A percentile compares a stretch with the other conserved stretches of the same genome.
Evolutionary conservation across 2,329 filamentous ascomycete species (phyloP).

Genomic region (Pseudogymnoascus sp.): DNA sequence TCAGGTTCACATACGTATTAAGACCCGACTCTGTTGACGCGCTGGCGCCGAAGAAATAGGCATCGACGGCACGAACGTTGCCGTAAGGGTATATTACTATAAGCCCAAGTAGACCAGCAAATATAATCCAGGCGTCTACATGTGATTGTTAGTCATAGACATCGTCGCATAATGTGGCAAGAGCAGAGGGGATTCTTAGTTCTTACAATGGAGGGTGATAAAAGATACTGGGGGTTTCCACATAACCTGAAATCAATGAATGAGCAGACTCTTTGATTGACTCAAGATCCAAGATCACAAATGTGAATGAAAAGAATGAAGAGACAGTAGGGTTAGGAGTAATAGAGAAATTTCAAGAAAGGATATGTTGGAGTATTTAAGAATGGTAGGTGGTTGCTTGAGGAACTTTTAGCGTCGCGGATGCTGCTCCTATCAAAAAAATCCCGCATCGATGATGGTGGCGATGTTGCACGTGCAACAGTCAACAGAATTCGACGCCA

Average conservation of each 20-base stretch:
- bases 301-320: not conserved
- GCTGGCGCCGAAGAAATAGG: slow-evolving; percentile 42
- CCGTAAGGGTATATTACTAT: slow-evolving; percentile 31
- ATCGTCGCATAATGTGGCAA: not conserved
- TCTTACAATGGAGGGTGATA: not conserved
- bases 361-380: too few relatives aligned
- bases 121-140: slow-evolving; percentile 34
- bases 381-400: not conserved
- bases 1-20: slow-evolving; percentile 34
- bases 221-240: not conserved
- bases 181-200: not conserved
- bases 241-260: not conserved
- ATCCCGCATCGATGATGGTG: not conserved
- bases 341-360: not conserved
- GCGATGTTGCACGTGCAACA: not conserved
- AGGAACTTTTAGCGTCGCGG: not conserved
- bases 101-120: slow-evolving; percentile 29
- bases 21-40: slow-evolving; percentile 42
- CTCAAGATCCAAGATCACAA: not conserved
- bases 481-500: not conserved
- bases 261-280: not conserved
- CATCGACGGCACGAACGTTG: slow-evolving; percentile 36
- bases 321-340: not conserved
- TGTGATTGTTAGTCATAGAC: not conserved
- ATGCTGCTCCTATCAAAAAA: not conserved